Base-by-base conservation (phyloP, 495 filamentous ascomycete genomes). In the Penicillium manginii region DNA sequence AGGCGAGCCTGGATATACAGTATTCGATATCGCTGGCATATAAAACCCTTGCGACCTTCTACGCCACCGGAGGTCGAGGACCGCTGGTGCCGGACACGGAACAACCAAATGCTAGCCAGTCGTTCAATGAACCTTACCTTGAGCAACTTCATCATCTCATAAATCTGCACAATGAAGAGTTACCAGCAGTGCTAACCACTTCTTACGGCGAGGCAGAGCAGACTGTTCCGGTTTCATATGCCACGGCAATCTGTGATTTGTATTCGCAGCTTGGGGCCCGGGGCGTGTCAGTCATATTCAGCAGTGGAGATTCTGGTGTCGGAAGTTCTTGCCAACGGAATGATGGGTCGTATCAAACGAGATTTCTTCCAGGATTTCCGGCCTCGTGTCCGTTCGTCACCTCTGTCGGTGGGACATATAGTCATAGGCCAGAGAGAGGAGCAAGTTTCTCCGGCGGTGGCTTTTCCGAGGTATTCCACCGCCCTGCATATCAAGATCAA, bases 381-480 rank as follows among this genome's bases (percentile, higher is more conserved):
- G 88, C 87, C 0, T 79, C 83, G n/a, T 96, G 91, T 61, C 91
- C 91, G 0, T 94, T 86, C 64, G 86, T 94, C 4, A 96, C 91
- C 0, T 74, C 85, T 0, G 89, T 94, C 9, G 91, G 91, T 12
- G 90, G 86, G 4, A 91, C 88, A 0, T 73, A 75, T n/a, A 74
- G 79, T 17, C 76, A 81, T 1, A 65, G 73, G 2, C 80, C 85
- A 7, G 75, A 87, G 43, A 79, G 70, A 21, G 88, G 81, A 12
- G 79, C 85, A 35, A 64, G 59, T 22, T 88, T 84, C 59, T 85
- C 84, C 32, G 81, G 81, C 0, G 91, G 88, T 9, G 89, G 91
- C 1, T 93, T 96, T 71, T 88, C 84, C 4, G 81, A 88, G 43
- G 76, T 81, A n/a, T 94, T 90, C 62, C 53, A 72, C 1, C 79